Evolutionary conservation across 1,284 basidiomycete genomes (phyloP).

Genomic region (Gomphus bonarii): DNA sequence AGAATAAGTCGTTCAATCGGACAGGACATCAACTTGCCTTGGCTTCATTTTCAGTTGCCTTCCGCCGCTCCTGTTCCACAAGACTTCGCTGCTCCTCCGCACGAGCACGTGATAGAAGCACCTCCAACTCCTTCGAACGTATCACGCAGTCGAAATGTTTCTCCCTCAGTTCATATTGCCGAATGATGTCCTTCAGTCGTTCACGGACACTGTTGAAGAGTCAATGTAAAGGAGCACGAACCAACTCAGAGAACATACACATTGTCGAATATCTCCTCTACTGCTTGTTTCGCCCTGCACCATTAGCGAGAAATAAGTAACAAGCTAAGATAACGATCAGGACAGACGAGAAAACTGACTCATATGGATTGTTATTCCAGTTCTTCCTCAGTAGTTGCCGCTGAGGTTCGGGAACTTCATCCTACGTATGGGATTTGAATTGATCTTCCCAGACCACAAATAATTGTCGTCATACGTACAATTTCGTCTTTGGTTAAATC

Average conservation of each 20-base stretch:
- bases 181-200: conserved; percentile 71
- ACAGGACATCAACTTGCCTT: conserved; percentile 36
- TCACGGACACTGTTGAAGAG: conserved; percentile 50
- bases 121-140: conserved; percentile 78
- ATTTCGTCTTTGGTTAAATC: conserved; percentile 52
- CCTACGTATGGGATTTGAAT: conserved; percentile 27
- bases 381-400: conserved; percentile 63
- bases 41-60: conserved; percentile 58
- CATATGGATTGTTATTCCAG: conserved; percentile 61
- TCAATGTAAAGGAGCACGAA: conserved; percentile 4
- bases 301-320: not conserved
- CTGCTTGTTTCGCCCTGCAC: conserved; percentile 52
- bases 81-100: conserved; percentile 76
- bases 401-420: conserved; percentile 48
- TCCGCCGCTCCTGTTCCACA: conserved; percentile 56
- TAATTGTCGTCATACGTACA: conserved; percentile 6
- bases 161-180: conserved; percentile 77
- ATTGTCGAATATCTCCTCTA: conserved; percentile 72
- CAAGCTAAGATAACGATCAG: not conserved
- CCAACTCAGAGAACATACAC: conserved; percentile 41
- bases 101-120: conserved; percentile 69
- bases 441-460: not conserved
- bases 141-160: conserved; percentile 82
- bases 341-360: conserved; percentile 35
- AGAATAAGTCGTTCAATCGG: conserved; percentile 10